phyloP scores from a whole-genome alignment of 805 yeast species.

The Torulaspora indica region DNA sequence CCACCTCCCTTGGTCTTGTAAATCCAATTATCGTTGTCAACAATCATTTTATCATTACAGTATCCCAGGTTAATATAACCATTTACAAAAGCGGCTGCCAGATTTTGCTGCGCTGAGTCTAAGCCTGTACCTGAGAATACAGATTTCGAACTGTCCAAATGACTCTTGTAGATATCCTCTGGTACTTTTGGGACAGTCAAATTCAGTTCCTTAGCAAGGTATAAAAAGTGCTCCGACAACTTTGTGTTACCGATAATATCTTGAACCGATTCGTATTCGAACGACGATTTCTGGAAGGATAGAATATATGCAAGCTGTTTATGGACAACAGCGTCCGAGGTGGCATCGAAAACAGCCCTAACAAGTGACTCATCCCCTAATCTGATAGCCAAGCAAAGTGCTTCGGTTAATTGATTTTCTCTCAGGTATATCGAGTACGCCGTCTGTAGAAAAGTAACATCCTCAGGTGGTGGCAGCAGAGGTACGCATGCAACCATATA shows the following conservation, averaged over 20 bases:
- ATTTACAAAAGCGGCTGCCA: slow-evolving; percentile 92
- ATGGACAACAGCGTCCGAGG: slow-evolving; percentile 67
- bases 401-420: slow-evolving; percentile 80
- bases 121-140: slow-evolving; percentile 49
- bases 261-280: slow-evolving; percentile 70
- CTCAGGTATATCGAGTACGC: slow-evolving; percentile 81
- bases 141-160: slow-evolving; percentile 66
- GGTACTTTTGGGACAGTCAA: slow-evolving; percentile 87
- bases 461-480: slow-evolving; percentile 91
- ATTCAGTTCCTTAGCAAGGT: slow-evolving; percentile 82
- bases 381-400: slow-evolving; percentile 82
- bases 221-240: slow-evolving; percentile 71
- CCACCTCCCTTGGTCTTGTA: slow-evolving; percentile 90
- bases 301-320: slow-evolving; percentile 88
- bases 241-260: slow-evolving; percentile 78
- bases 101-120: slow-evolving; percentile 91
- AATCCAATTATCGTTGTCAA: slow-evolving; percentile 80
- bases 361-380: slow-evolving; percentile 78
- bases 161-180: slow-evolving; percentile 89
- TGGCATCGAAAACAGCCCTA: slow-evolving; percentile 73
- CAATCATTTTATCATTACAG: slow-evolving; percentile 75
- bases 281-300: slow-evolving; percentile 80
- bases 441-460: slow-evolving; percentile 74
- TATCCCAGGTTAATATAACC: slow-evolving; percentile 88
- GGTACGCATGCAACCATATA: slow-evolving; percentile 98